Evolutionary conservation across 2,329 filamentous ascomycete species (phyloP), one percentile per base, ranked within the genome.

Genomic region (Epichloe coenophiala): DNA sequence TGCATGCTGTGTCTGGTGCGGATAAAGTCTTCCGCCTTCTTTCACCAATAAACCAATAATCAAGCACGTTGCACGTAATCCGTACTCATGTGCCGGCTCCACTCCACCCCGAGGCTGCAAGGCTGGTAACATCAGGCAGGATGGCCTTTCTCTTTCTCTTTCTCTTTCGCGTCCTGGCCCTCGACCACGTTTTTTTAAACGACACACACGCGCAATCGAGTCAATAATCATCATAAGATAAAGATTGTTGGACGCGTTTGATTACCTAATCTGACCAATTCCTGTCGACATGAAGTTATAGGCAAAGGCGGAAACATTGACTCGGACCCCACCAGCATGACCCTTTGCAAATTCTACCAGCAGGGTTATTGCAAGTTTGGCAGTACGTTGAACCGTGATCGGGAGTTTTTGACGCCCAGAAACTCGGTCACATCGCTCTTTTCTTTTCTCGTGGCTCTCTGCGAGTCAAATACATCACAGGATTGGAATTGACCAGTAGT

Each of bases 321-420:
- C 43, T 45, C 47, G 51, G 44, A 17, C 33, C 40, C 37, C 46
- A 43, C 23, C 57, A 61, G 50, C 35, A 71, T 71, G 69, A 53
- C 63, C 23, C 53, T 76, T 50, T 77, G 74, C 65, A 68, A 65
- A 60, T 77, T 70, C 62, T 77, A 61, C 54, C 65, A 70, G 64
- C 71, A 74, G 60, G 75, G 75, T 51, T 68, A 68, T 61, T 78
- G 75, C 71, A 72, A 67, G 53, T 73, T 66, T 58, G 75, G 75
- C 61, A 68, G 75, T 51, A 45, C 19, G 51, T 49, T 43, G 12
- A 5, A 42, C 17, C 19, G 5, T 21, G 17, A 13, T 42, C 17
- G 40, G 17, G 39, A 19, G 11, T 17, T 13, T 6, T 6, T 27
- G 6, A 12, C 13, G 27, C 43, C n/a, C 15, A 7, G 12, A 3